These are phyloP conservation scores for Achlya hypogyna DNA, from an alignment of 352 stramenopile species.

Conservation along the genomic window DNA sequence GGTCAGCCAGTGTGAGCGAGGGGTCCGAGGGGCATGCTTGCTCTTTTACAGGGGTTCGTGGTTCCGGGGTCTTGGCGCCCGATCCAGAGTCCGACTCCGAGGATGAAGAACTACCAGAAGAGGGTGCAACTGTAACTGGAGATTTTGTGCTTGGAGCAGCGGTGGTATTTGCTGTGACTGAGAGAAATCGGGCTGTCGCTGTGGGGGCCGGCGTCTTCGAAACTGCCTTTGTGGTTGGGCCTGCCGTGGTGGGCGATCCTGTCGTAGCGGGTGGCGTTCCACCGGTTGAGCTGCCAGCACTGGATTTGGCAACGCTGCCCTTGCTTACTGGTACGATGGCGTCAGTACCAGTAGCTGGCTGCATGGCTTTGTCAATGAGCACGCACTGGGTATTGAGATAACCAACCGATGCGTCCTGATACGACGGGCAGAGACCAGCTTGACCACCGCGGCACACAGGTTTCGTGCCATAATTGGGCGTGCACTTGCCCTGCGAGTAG, in stretches of 20 bases:
- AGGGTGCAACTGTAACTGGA: not conserved
- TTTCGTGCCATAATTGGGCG: slow-evolving; percentile 62
- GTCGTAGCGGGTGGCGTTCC: no score
- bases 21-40: no score
- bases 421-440: slow-evolving; percentile 68
- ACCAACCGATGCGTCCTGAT: slow-evolving; percentile 52
- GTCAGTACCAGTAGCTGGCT: not conserved
- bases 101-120: not conserved
- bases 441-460: slow-evolving; percentile 58
- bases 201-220: not conserved
- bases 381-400: slow-evolving; percentile 80
- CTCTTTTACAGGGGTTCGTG: no score
- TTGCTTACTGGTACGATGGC: slow-evolving; percentile 1
- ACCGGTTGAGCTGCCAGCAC: no score
- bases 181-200: not conserved
- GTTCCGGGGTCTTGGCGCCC: no score
- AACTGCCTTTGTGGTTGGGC: not conserved
- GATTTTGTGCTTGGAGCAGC: not conserved
- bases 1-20: no score
- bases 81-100: not conserved
- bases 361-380: slow-evolving; percentile 47
- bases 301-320: not conserved
- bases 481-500: slow-evolving; percentile 69
- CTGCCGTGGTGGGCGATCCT: not conserved
- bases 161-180: not conserved